These are phyloP conservation scores for Vitis cinerea DNA, from an alignment of 164 flowering plant species.

Conservation along the genomic window DNA sequence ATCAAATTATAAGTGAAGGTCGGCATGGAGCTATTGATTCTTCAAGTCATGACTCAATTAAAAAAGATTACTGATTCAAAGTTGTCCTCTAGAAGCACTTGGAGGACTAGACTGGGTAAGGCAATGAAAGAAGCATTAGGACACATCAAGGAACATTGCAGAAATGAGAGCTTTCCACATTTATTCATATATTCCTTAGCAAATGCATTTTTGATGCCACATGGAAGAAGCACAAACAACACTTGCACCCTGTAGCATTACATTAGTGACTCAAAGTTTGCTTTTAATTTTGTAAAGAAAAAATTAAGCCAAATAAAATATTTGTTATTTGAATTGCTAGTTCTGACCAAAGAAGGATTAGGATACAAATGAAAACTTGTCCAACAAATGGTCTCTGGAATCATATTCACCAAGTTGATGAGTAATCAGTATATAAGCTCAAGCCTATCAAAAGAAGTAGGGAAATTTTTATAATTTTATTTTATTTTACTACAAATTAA, in stretches of 20 bases:
- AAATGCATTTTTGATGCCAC: not conserved
- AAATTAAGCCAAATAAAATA: not conserved
- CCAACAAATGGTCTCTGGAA: not conserved
- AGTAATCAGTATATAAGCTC: too few species aligned
- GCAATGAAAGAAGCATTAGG: not conserved
- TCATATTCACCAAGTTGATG: too few species aligned
- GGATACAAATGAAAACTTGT: not conserved
- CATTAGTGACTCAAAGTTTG: not conserved
- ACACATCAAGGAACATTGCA: not conserved
- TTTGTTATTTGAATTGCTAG: not conserved
- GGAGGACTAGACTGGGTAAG: not conserved
- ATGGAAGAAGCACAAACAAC: not conserved
- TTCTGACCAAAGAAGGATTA: not conserved
- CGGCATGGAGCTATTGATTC: not conserved
- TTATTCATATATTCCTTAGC: too few species aligned
- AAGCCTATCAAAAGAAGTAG: too few species aligned
- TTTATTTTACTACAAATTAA: too few species aligned
- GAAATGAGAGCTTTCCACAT: too few species aligned
- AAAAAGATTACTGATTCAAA: not conserved
- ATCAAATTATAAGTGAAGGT: not conserved
- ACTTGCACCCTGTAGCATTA: not conserved
- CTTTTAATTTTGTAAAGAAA: not conserved
- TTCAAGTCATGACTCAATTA: not conserved
- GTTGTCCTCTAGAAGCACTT: not conserved
- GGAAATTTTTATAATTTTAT: too few species aligned